Evolutionary conservation across 306 rosid genomes (phyloP).

Genomic region (Pyrus bretschneideri): DNA sequence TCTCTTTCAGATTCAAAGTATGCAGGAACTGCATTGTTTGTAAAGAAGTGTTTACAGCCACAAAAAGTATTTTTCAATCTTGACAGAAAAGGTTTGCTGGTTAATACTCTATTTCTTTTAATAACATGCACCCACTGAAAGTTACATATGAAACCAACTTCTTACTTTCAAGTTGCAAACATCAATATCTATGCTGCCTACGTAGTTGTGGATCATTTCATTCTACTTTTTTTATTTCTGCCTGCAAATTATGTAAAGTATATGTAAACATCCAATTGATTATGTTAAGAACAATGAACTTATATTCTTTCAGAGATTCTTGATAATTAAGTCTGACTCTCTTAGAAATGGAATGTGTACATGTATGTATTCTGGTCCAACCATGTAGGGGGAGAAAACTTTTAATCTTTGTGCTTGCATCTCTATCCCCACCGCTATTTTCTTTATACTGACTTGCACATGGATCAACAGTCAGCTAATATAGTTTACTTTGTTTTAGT

Average conservation of each 20-base stretch:
- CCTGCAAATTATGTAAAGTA: background rate
- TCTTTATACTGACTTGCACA: constrained; percentile 12
- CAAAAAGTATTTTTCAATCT: constrained; percentile 72
- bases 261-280: background rate
- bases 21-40: constrained; percentile 86
- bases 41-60: constrained; percentile 82
- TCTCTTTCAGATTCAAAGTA: constrained; percentile 95
- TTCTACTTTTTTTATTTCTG: background rate
- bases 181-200: background rate
- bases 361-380: background rate
- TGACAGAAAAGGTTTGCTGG: constrained; percentile 64
- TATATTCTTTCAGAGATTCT: background rate
- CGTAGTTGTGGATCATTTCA: background rate
- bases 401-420: background rate
- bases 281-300: background rate
- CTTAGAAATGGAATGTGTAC: background rate
- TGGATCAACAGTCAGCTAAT: constrained; percentile 13
- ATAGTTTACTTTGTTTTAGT: constrained; percentile 39
- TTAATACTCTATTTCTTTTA: background rate
- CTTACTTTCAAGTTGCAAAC: background rate
- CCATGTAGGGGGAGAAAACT: background rate
- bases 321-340: background rate
- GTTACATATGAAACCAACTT: background rate
- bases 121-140: background rate
- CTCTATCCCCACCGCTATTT: background rate